Evolutionary conservation across 345 rosid species (phyloP).

Genomic region (Eucalyptus cloeziana): DNA sequence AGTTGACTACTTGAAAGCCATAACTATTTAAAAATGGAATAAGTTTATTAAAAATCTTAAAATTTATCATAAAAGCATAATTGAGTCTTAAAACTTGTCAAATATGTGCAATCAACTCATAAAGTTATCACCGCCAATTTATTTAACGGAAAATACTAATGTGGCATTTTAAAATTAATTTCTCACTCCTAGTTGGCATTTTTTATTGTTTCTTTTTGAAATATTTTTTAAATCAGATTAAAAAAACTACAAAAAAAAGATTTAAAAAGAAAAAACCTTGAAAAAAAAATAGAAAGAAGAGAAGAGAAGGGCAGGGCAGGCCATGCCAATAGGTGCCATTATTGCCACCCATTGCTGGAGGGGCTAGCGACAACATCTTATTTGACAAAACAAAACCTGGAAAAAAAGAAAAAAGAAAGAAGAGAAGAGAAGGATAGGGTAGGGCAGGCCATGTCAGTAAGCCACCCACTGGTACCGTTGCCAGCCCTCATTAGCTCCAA

Average conservation of each 20-base stretch:
- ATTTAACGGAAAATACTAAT: rapidly evolving
- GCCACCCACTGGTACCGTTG: rapidly evolving
- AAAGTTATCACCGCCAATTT: rapidly evolving
- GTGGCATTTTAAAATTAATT: too few relatives aligned
- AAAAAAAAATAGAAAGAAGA: rapidly evolving
- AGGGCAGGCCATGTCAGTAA: rapidly evolving
- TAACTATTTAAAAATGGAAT: rapidly evolving
- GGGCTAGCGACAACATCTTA: too few relatives aligned
- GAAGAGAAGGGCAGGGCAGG: rapidly evolving
- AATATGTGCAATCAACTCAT: too few relatives aligned
- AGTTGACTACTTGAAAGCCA: rapidly evolving
- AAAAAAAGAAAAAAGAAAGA: too few relatives aligned
- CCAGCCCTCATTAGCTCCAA: rapidly evolving
- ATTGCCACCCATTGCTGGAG: rapidly evolving
- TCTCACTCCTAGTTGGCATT: too few relatives aligned
- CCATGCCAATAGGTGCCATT: rapidly evolving
- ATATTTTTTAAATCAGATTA: rapidly evolving
- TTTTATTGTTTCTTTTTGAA: too few relatives aligned
- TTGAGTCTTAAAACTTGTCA: too few relatives aligned
- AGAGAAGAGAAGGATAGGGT: rapidly evolving
- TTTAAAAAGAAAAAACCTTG: rapidly evolving
- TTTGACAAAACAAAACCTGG: too few relatives aligned
- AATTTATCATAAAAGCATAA: rapidly evolving
- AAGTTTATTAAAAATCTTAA: rapidly evolving
- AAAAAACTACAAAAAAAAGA: too few relatives aligned